phyloP scores from a whole-genome alignment of 2,329 filamentous ascomycete species.

The Aspergillus terreus region DNA sequence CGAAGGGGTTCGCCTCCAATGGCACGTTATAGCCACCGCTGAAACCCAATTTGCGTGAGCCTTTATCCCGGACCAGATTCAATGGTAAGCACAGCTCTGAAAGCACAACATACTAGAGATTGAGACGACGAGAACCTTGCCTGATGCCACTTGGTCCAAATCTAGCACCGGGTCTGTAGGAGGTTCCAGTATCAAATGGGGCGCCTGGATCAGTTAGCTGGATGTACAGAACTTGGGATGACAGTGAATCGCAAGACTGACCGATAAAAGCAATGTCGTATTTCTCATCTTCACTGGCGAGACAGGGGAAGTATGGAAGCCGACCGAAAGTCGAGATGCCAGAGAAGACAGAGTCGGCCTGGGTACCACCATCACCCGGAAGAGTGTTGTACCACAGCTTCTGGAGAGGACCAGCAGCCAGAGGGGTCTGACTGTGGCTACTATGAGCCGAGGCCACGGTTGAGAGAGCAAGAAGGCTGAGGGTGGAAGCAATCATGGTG shows the following conservation, averaged over 20 bases:
- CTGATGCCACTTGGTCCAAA: slow-evolving; percentile 82
- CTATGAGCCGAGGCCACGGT: slow-evolving; percentile 58
- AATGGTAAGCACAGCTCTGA: slow-evolving; percentile 19
- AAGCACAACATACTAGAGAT: slow-evolving; percentile 68
- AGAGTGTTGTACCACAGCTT: slow-evolving; percentile 78
- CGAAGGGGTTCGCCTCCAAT: slow-evolving; percentile 73
- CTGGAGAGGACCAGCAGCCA: slow-evolving; percentile 65
- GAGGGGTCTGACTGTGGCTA: slow-evolving; percentile 53
- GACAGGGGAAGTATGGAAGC: slow-evolving; percentile 71
- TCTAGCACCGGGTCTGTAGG: slow-evolving; percentile 76
- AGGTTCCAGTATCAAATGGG: slow-evolving; percentile 82
- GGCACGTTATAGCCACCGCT: slow-evolving; percentile 87
- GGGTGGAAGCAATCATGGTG: slow-evolving; percentile 18
- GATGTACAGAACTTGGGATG: neutral
- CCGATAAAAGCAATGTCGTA: slow-evolving; percentile 86
- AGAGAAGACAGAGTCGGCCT: slow-evolving; percentile 86
- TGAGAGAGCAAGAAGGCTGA: slow-evolving; percentile 37
- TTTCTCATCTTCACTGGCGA: slow-evolving; percentile 64
- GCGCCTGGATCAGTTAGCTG: slow-evolving; percentile 51
- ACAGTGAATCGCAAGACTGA: slow-evolving; percentile 28
- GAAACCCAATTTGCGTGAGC: slow-evolving; percentile 48
- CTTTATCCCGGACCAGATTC: slow-evolving; percentile 16
- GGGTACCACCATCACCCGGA: slow-evolving; percentile 78
- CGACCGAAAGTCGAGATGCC: slow-evolving; percentile 84
- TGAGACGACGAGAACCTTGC: slow-evolving; percentile 79